These are phyloP conservation scores for Haberlea rhodopensis DNA, from an alignment of 257 asterid species.

Conservation along the genomic window DNA sequence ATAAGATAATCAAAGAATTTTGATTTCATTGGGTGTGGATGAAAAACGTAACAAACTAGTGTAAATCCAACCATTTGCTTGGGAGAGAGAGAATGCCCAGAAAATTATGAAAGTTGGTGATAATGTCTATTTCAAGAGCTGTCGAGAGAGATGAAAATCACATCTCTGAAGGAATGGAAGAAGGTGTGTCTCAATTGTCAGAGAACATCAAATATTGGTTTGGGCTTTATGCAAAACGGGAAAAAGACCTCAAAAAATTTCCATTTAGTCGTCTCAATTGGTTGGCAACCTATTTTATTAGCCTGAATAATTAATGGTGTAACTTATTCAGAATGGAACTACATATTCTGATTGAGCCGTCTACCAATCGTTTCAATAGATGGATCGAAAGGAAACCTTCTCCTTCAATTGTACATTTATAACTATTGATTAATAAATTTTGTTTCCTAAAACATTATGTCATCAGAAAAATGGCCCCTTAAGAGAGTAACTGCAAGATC, in stretches of 20 bases:
- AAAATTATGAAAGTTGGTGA: neutral
- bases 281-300: slow-evolving; percentile 15
- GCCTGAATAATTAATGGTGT: neutral
- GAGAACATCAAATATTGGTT: slow-evolving; percentile 64
- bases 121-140: neutral
- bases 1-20: too few relatives aligned
- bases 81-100: neutral
- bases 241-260: slow-evolving; percentile 29
- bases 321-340: too few relatives aligned
- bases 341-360: too few relatives aligned
- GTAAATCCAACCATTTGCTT: neutral
- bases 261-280: neutral
- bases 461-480: neutral
- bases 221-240: neutral
- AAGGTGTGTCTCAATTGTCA: neutral
- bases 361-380: neutral
- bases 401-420: neutral
- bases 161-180: neutral
- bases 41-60: too few relatives aligned
- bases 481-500: neutral
- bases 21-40: too few relatives aligned
- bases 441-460: neutral
- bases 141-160: too few relatives aligned
- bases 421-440: too few relatives aligned
- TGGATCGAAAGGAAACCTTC: too few relatives aligned